phyloP scores from a whole-genome alignment of 139 green algal genomes.

The Micromonas commoda region DNA sequence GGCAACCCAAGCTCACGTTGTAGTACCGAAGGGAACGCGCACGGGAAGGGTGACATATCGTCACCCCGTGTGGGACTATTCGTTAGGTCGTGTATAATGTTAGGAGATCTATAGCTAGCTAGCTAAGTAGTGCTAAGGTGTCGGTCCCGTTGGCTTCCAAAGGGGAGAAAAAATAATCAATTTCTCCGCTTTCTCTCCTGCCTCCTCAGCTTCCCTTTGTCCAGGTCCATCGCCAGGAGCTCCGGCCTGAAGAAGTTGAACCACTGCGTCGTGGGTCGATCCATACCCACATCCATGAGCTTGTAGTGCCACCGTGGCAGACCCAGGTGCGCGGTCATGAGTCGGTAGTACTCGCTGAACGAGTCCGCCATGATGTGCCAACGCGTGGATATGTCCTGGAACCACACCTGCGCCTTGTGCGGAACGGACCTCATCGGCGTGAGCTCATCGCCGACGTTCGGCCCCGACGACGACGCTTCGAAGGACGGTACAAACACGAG shows the following conservation, averaged over 20 bases:
- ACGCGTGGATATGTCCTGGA: neutral
- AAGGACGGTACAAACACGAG: neutral
- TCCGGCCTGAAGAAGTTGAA: neutral
- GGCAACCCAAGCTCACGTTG: too few species aligned
- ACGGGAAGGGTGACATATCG: too few species aligned
- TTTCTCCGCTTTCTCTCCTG: neutral
- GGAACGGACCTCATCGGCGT: neutral
- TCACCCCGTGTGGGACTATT: too few species aligned
- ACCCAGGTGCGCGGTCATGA: neutral
- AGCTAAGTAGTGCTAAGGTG: too few species aligned
- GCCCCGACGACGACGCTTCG: too few species aligned
- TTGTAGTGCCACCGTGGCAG: neutral
- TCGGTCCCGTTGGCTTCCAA: too few species aligned
- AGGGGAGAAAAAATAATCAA: too few species aligned
- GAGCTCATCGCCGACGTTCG: too few species aligned
- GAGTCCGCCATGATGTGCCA: neutral
- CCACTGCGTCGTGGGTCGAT: neutral
- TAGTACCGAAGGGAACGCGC: too few species aligned
- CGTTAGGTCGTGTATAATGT: too few species aligned
- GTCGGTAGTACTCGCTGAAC: slow-evolving; percentile 1
- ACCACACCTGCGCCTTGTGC: neutral
- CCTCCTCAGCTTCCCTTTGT: neutral
- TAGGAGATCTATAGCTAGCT: too few species aligned
- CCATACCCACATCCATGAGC: neutral
- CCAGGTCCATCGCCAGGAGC: neutral